Conservation (phyloP, 129 eudicot species). For the Oenanthe sinensis region DNA sequence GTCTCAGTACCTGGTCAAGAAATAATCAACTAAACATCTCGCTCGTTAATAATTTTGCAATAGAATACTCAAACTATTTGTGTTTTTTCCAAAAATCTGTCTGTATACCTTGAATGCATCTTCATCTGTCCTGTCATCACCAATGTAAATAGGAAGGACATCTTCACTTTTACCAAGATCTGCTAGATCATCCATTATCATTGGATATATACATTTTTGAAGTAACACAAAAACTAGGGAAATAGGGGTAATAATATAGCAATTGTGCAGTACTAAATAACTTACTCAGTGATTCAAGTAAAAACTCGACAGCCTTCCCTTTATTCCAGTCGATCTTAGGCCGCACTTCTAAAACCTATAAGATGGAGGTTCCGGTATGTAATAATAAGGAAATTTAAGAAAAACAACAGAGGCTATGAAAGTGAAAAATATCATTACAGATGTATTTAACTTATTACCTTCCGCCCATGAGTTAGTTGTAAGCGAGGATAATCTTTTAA, state of each 20-base stretch:
- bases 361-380: not conserved
- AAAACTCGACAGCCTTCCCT: constrained; percentile 94
- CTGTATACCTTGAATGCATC: constrained; percentile 85
- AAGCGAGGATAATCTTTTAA: constrained; percentile 66
- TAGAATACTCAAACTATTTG: not conserved
- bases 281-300: constrained; percentile 77
- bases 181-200: constrained; percentile 14
- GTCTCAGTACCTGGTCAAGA: constrained; percentile 40
- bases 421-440: not conserved
- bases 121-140: constrained; percentile 94
- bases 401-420: not conserved
- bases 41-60: not conserved
- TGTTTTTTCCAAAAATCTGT: not conserved
- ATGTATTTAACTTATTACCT: constrained; percentile 28
- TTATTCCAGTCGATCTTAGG: constrained; percentile 89
- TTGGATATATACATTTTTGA: not conserved
- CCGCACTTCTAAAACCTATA: constrained; percentile 91
- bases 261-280: not conserved
- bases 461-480: constrained; percentile 84
- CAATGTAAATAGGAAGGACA: constrained; percentile 84
- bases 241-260: not conserved
- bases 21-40: not conserved
- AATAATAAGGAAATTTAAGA: not conserved
- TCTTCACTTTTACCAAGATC: constrained; percentile 46
- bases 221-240: not conserved